Evolutionary conservation across 768 basidiomycete genomes (phyloP).

Genomic region (Termitomyces sp.): DNA sequence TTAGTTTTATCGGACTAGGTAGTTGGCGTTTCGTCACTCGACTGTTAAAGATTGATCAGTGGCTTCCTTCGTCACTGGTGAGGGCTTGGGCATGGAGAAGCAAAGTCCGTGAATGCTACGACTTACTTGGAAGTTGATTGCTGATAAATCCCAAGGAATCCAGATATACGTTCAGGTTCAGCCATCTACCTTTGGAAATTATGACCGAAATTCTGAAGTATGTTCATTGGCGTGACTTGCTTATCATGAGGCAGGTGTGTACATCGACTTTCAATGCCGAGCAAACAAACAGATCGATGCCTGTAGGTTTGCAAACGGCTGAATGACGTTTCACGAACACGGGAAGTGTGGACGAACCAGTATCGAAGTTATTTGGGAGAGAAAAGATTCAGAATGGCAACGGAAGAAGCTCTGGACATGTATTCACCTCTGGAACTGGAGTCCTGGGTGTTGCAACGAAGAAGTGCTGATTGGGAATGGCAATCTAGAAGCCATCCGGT

Average conservation of each 20-base stretch:
- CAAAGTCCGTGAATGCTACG: background rate
- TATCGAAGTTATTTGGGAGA: too few species aligned
- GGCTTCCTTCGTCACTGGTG: background rate
- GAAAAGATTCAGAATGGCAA: too few species aligned
- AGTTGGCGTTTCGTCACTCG: background rate
- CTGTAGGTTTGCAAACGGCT: background rate
- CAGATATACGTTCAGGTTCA: background rate
- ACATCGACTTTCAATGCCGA: background rate
- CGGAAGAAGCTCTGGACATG: too few species aligned
- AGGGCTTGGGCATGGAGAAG: background rate
- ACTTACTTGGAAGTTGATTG: background rate
- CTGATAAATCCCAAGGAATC: background rate
- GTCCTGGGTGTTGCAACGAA: background rate
- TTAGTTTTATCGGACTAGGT: background rate
- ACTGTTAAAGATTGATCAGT: background rate
- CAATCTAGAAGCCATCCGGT: background rate
- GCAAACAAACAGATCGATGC: background rate
- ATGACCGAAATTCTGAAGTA: background rate
- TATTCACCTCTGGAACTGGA: background rate
- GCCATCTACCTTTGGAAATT: background rate
- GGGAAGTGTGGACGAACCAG: too few species aligned
- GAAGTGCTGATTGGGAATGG: background rate
- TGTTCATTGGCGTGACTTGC: too few species aligned
- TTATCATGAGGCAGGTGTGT: too few species aligned
- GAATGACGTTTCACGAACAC: background rate